A percentile compares a stretch with the other conserved stretches of the same genome.
Conservation (phyloP, 164 flowering plant genomes). For the Berberis vulgaris region DNA sequence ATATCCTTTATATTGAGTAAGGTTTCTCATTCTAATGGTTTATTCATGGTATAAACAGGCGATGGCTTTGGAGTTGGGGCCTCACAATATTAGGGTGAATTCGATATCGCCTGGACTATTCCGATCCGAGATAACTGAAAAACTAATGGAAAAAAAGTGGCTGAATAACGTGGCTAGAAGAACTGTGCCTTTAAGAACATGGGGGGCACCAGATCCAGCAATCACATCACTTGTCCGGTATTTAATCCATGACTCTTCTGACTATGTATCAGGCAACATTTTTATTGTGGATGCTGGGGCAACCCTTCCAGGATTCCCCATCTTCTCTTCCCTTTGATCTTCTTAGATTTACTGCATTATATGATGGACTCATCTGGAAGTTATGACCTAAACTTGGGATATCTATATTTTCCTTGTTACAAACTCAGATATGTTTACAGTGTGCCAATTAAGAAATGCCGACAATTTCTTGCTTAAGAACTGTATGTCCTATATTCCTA, state of each 20-base stretch:
- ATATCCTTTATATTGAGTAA: too few relatives aligned
- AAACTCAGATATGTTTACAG: too few relatives aligned
- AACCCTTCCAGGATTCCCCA: constrained; percentile 36
- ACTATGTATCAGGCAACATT: constrained; percentile 31
- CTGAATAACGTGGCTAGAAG: constrained; percentile 24
- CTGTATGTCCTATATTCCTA: too few relatives aligned
- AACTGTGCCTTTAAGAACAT: constrained; percentile 27
- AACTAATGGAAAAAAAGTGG: constrained; percentile 34
- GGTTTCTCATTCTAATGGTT: too few relatives aligned
- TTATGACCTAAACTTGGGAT: too few relatives aligned
- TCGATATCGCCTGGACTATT: constrained; percentile 33
- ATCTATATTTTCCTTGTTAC: too few relatives aligned
- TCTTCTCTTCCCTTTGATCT: constrained; percentile 32
- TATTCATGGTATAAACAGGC: constrained; percentile 11
- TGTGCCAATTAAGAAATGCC: too few relatives aligned
- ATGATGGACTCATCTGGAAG: background rate
- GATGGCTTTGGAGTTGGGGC: constrained; percentile 39
- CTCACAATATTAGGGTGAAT: constrained; percentile 29
- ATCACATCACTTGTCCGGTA: constrained; percentile 38
- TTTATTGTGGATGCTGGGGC: constrained; percentile 36
- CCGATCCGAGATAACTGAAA: constrained; percentile 33
- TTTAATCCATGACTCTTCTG: constrained; percentile 35
- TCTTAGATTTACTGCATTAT: background rate
- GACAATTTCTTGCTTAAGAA: too few relatives aligned
- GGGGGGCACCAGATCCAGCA: constrained; percentile 28